Conservation (phyloP, 2,329 filamentous ascomycete genomes). For the Colletotrichum kahawae region DNA sequence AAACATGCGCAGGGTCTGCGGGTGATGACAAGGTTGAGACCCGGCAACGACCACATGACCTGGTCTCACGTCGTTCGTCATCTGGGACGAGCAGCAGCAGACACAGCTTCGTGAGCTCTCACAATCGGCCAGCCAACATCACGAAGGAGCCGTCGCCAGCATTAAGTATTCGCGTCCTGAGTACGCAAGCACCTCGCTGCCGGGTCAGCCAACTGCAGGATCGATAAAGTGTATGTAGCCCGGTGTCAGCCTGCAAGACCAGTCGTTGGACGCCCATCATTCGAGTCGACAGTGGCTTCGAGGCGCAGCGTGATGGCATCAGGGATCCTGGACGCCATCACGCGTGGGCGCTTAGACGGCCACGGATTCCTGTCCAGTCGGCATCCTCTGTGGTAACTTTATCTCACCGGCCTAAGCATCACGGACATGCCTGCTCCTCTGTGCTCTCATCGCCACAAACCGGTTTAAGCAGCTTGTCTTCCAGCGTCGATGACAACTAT, state of each 20-base stretch:
- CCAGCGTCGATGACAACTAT: not conserved
- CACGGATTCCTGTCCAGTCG: not conserved
- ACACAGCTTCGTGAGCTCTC: not conserved
- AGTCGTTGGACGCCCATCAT: not conserved
- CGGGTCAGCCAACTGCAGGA: not conserved
- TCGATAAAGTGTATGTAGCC: not conserved
- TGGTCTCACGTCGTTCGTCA: slow-evolving; percentile 5
- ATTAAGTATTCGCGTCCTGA: not conserved
- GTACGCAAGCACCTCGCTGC: not conserved
- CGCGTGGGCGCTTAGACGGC: slow-evolving; percentile 6
- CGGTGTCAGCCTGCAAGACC: not conserved
- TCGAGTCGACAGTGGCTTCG: not conserved
- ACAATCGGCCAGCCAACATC: not conserved
- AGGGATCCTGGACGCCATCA: slow-evolving; percentile 1
- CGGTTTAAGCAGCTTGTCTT: not conserved
- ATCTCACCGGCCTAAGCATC: not conserved
- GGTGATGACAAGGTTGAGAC: not conserved
- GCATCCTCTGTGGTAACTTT: not conserved
- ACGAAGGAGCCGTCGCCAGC: not conserved
- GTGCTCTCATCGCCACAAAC: not conserved
- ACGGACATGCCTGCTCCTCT: not conserved
- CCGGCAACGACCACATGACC: not conserved
- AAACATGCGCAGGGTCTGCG: not conserved
- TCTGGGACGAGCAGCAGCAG: not conserved
- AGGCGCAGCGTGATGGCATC: slow-evolving; percentile 7